Evolutionary conservation across 2,329 filamentous ascomycete species (phyloP).

Genomic region (Alternaria postmessia): DNA sequence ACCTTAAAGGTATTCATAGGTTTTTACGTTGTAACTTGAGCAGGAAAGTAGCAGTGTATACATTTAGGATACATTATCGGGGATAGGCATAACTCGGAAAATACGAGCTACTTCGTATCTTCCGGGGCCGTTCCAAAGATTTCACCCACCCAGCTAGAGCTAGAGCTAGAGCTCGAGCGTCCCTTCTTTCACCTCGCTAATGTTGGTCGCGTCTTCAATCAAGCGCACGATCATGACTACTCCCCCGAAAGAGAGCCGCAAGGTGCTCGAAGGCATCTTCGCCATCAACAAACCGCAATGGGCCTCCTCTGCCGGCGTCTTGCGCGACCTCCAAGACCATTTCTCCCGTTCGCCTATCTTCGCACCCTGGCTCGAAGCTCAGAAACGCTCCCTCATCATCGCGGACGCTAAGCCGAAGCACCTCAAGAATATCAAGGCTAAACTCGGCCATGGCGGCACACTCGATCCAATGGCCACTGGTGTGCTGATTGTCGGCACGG

Average conservation of each 20-base stretch:
- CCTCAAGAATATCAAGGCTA: constrained; percentile 68
- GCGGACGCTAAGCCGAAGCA: constrained; percentile 65
- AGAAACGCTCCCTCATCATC: constrained; percentile 66
- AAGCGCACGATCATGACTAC: constrained; percentile 36
- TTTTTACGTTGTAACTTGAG: no score
- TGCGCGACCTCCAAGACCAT: constrained; percentile 83
- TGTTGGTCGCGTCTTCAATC: constrained; percentile 29
- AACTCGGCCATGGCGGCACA: constrained; percentile 95
- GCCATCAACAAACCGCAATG: constrained; percentile 92
- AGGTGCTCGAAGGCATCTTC: constrained; percentile 69
- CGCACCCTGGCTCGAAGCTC: constrained; percentile 74
- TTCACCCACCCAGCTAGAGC: constrained; percentile 1
- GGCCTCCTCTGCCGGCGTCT: constrained; percentile 86
- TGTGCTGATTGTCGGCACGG: constrained; percentile 87
- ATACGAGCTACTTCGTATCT: background rate
- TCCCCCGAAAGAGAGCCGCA: constrained; percentile 43
- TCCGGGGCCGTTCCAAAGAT: constrained; percentile 11
- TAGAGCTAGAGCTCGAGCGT: background rate
- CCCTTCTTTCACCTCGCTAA: constrained; percentile 19
- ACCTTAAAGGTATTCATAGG: background rate
- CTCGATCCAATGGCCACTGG: constrained; percentile 94
- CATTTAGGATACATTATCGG: background rate
- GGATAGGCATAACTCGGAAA: background rate
- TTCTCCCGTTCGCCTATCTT: constrained; percentile 86
- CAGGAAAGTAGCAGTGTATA: background rate